These are phyloP conservation scores for Penicillium diatomitis DNA, from an alignment of 495 filamentous ascomycete species.

Conservation along the genomic window DNA sequence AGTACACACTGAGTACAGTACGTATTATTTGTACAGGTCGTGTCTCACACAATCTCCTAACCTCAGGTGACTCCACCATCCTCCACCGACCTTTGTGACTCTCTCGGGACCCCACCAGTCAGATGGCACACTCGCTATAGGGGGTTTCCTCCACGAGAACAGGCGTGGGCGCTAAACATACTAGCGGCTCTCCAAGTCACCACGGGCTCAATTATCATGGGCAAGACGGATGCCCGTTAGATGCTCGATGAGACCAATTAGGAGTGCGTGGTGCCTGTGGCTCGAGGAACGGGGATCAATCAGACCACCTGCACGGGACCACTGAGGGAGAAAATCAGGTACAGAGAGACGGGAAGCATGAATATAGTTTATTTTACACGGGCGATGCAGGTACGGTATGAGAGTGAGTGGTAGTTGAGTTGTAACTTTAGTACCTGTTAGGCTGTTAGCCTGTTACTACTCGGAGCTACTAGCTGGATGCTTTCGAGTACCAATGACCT, in stretches of 20 bases:
- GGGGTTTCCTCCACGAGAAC: slow-evolving; percentile 2
- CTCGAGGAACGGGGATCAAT: not conserved
- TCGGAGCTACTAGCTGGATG: too few relatives aligned
- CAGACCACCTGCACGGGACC: not conserved
- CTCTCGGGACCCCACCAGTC: not conserved
- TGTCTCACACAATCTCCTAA: not conserved
- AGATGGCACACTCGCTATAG: not conserved
- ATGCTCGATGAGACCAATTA: slow-evolving; percentile 8
- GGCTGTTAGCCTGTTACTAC: too few relatives aligned
- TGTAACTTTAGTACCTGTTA: too few relatives aligned
- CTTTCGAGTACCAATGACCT: slow-evolving; percentile 2
- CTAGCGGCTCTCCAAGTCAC: slow-evolving; percentile 14
- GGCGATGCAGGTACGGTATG: not conserved
- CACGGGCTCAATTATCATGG: slow-evolving; percentile 3
- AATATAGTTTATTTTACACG: not conserved
- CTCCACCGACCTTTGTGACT: not conserved
- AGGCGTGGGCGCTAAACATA: slow-evolving; percentile 3
- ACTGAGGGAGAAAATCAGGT: not conserved
- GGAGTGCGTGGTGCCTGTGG: not conserved
- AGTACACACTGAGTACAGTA: too few relatives aligned
- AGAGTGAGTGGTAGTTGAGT: too few relatives aligned
- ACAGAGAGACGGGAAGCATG: not conserved
- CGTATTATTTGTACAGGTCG: not conserved
- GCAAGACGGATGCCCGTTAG: slow-evolving; percentile 6
- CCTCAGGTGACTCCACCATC: not conserved